Evolutionary conservation across 768 basidiomycete genomes (phyloP).

Genomic region (Mycena latifolia): DNA sequence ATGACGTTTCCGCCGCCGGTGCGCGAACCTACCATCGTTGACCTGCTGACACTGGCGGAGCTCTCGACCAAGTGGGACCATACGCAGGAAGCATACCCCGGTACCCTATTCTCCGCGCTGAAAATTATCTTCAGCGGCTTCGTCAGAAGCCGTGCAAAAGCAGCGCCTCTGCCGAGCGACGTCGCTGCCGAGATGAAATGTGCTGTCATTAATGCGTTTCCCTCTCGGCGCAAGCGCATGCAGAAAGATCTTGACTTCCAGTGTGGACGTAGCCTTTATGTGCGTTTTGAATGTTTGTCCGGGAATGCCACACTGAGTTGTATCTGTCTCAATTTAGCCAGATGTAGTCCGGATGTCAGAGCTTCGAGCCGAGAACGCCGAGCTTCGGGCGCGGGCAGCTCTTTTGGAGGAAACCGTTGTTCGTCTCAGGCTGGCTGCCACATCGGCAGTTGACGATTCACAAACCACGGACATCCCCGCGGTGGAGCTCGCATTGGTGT

Average conservation of each 20-base stretch:
- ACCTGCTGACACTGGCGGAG: slow-evolving; percentile 1
- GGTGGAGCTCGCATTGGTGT: too few species aligned
- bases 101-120: neutral
- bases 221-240: neutral
- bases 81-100: neutral
- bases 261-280: neutral
- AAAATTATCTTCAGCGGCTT: neutral
- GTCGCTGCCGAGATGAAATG: neutral
- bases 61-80: neutral
- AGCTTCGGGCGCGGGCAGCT: neutral
- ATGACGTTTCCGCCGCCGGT: neutral
- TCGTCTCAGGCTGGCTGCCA: too few species aligned
- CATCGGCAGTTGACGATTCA: too few species aligned
- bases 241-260: neutral
- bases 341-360: neutral
- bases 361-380: neutral
- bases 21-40: neutral
- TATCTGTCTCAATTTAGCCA: neutral
- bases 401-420: neutral
- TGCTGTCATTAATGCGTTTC: neutral
- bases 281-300: neutral
- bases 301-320: neutral
- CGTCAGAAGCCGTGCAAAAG: neutral
- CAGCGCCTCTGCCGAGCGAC: neutral
- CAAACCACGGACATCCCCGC: too few species aligned